Evolutionary conservation across 2,329 filamentous ascomycete species (phyloP), one percentile per base, ranked within the genome.

Genomic region (Epichloe glyceriae): DNA sequence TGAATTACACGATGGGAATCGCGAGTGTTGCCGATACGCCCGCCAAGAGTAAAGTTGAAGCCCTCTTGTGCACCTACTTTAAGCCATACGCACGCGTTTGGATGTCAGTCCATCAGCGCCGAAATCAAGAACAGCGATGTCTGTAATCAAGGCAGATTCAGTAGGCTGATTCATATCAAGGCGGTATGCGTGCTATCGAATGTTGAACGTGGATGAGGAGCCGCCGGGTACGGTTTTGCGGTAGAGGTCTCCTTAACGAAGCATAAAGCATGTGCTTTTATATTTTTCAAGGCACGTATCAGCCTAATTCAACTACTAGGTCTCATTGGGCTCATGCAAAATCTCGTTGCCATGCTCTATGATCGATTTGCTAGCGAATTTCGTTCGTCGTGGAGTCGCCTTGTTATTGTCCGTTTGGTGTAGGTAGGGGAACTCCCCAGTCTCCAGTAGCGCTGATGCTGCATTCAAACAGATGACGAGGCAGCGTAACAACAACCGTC

Each of bases 171-270:
- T 82, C 49, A 15, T n/a, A 12, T 45, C 34, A 6, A 95, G 78
- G 64, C 91, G 90, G 70, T 86, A 95, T 2, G 88, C 85, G 54
- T 78, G 75, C 86, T 87, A 95, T 54, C 75, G 76, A 14, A 86
- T 79, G 45, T 73, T 76, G 69, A 94, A 90, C 19, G 75, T 86
- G 67, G 91, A 85, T 39, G 74, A 66, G 42, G 64, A 61, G 10
- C 71, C 77, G 47, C 71, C 69, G 0, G 84, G 80, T 57, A 87
- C 72, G 39, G 73, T 71, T 59, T 76, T 72, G 60, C 79, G 76
- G 70, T 86, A 87, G 33, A 77, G 65, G 22, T 22, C 22, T 22
- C 22, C 22, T 22, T 6, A 22, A 22, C 22, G 5, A 22, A 22
- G 22, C 22, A 22, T 6, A 22, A 22, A 22, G 22, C 22, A 22